Percentiles rank a stretch among this genome's conserved stretches.
Evolutionary conservation across 2,329 filamentous ascomycete species (phyloP).

Genomic region (Phaeosphaeria sp.): DNA sequence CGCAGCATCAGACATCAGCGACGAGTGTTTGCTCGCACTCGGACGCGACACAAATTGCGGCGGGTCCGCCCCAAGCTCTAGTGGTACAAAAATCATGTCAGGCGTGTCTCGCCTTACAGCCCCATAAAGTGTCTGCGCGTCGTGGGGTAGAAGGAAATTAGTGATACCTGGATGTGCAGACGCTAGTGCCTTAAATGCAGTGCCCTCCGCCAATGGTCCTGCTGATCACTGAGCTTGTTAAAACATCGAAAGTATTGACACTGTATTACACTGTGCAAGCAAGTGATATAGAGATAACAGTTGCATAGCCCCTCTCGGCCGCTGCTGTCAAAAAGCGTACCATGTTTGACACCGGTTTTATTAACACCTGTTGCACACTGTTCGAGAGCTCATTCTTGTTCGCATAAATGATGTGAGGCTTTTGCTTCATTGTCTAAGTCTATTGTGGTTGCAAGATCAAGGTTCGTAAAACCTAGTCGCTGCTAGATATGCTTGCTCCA

Average conservation of each 20-base stretch:
- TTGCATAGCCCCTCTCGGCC: conserved; percentile 13
- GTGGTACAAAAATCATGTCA: conserved; percentile 13
- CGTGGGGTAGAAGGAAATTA: conserved; percentile 12
- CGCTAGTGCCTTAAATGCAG: conserved; percentile 15
- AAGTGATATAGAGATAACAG: conserved; percentile 18
- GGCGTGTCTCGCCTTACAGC: conserved; percentile 13
- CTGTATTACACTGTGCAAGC: conserved; percentile 14
- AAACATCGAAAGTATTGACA: conserved; percentile 6
- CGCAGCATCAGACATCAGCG: conserved; percentile 17
- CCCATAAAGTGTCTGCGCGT: conserved; percentile 14
- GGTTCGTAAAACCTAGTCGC: too few species aligned
- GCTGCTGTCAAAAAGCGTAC: conserved; percentile 13
- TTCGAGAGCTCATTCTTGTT: conserved; percentile 1
- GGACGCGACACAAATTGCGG: conserved; percentile 6
- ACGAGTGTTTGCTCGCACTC: conserved; percentile 10
- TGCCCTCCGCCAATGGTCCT: conserved; percentile 11
- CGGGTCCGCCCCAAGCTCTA: conserved; percentile 22
- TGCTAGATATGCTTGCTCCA: too few species aligned
- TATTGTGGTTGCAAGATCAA: too few species aligned
- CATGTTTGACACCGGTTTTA: conserved; percentile 9
- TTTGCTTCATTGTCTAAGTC: too few species aligned
- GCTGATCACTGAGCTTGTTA: conserved; percentile 8
- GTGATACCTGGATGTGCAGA: conserved; percentile 17
- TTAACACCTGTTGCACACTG: conserved; percentile 10
- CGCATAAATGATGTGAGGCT: conserved; percentile 1